phyloP scores from a whole-genome alignment of 257 asterid species.

The Penstemon newberryi region DNA sequence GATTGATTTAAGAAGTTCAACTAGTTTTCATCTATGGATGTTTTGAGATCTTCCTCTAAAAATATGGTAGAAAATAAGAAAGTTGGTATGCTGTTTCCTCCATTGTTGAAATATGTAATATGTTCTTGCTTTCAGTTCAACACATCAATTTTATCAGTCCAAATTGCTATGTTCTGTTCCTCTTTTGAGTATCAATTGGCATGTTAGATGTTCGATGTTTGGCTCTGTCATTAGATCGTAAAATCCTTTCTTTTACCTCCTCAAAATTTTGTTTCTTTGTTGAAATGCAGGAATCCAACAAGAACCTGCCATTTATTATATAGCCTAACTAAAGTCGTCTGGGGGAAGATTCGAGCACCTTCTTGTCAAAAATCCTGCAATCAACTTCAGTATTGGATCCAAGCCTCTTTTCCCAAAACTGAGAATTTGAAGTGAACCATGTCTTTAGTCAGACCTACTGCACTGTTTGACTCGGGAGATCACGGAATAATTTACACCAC shows the following conservation, averaged over 20 bases:
- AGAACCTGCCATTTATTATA: constrained; percentile 10
- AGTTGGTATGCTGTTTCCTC: neutral
- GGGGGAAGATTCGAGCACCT: constrained; percentile 20
- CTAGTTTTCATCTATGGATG: constrained; percentile 14
- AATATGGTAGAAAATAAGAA: neutral
- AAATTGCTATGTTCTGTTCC: neutral
- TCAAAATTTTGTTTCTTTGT: neutral
- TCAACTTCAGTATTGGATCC: constrained; percentile 1
- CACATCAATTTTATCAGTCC: constrained; percentile 2
- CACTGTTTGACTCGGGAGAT: constrained; percentile 45
- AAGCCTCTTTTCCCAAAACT: neutral
- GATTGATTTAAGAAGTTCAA: constrained; percentile 3
- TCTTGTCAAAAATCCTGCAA: neutral
- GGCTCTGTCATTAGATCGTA: neutral
- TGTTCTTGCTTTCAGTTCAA: neutral
- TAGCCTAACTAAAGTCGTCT: neutral
- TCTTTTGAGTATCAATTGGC: neutral
- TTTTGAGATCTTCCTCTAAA: neutral
- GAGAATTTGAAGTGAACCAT: constrained; percentile 38
- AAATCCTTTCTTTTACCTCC: constrained; percentile 1
- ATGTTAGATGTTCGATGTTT: neutral
- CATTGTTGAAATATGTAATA: neutral
- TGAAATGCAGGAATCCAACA: constrained; percentile 24
- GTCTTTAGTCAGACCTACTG: constrained; percentile 68
- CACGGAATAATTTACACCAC: constrained; percentile 46